Percentiles rank a stretch among this genome's conserved stretches.
These are phyloP conservation scores for Backusella psychrophila DNA, from an alignment of 192 early-diverging fungal genomes.

Conservation along the genomic window DNA sequence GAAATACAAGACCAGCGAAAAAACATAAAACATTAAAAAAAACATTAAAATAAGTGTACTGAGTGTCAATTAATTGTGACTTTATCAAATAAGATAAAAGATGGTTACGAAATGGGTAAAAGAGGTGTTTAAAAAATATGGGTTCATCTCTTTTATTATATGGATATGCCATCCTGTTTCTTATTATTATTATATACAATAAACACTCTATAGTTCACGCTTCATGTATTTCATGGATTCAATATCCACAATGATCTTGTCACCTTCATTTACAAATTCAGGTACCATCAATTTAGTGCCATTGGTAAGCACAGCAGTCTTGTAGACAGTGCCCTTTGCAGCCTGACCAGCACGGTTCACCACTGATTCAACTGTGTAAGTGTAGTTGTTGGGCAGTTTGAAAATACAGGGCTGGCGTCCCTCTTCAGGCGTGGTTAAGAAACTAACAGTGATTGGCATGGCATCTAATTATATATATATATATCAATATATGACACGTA, in stretches of 20 bases:
- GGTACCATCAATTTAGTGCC: slow-evolving; percentile 72
- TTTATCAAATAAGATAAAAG: background rate
- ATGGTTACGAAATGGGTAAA: too few species aligned
- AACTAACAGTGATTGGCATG: slow-evolving; percentile 55
- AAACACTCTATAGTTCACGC: slow-evolving; percentile 38
- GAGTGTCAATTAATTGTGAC: background rate
- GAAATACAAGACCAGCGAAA: background rate
- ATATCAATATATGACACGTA: too few species aligned
- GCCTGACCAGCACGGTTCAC: slow-evolving; percentile 49
- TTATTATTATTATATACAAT: background rate
- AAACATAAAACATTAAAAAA: background rate
- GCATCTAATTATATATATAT: slow-evolving; percentile 26
- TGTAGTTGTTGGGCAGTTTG: slow-evolving; percentile 56
- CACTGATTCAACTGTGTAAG: slow-evolving; percentile 56
- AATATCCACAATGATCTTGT: slow-evolving; percentile 71
- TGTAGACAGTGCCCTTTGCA: slow-evolving; percentile 68
- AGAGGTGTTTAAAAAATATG: too few species aligned
- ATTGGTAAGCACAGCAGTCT: slow-evolving; percentile 62
- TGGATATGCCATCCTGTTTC: background rate
- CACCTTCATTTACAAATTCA: slow-evolving; percentile 79
- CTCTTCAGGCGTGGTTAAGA: slow-evolving; percentile 49
- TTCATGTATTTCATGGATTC: slow-evolving; percentile 60
- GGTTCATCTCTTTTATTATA: too few species aligned
- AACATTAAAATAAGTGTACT: background rate
- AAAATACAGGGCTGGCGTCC: slow-evolving; percentile 53